phyloP scores from a whole-genome alignment of 108 stramenopile species.

The Cylindrotheca closterium region DNA sequence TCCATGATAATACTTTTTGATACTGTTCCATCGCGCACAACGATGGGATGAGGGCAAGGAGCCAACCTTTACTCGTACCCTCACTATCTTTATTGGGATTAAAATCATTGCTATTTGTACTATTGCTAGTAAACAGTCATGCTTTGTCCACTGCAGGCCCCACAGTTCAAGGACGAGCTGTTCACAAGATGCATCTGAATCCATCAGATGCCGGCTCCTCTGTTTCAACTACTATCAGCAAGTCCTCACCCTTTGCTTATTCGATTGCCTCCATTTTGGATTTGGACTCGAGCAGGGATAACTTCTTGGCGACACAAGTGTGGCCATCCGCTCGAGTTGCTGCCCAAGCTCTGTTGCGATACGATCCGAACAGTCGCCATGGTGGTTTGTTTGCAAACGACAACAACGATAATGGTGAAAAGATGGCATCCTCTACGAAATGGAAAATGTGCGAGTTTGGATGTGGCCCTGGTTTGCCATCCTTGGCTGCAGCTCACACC shows the following conservation, averaged over 20 bases:
- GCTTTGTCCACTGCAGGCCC: no score
- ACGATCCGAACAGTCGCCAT: background rate
- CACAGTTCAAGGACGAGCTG: background rate
- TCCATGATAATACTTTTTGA: no score
- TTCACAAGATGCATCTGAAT: background rate
- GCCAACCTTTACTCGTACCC: no score
- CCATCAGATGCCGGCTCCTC: no score
- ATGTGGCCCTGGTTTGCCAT: constrained; percentile 75
- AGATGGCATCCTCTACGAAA: constrained; percentile 3
- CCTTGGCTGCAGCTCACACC: constrained; percentile 51
- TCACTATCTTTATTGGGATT: no score
- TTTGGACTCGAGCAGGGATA: constrained; percentile 22
- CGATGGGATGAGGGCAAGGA: no score
- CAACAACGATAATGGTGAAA: background rate
- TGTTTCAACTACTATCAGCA: no score
- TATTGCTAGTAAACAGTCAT: no score
- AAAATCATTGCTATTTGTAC: no score
- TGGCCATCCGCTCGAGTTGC: constrained; percentile 79
- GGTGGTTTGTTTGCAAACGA: background rate
- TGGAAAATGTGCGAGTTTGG: constrained; percentile 72
- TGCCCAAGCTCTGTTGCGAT: constrained; percentile 35
- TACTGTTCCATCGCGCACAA: no score
- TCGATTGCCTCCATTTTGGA: constrained; percentile 32
- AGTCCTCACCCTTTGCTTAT: constrained; percentile 30
- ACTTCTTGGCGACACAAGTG: constrained; percentile 80